Conservation (phyloP, 176 grass and related monocot species). For the Triticum turgidum region DNA sequence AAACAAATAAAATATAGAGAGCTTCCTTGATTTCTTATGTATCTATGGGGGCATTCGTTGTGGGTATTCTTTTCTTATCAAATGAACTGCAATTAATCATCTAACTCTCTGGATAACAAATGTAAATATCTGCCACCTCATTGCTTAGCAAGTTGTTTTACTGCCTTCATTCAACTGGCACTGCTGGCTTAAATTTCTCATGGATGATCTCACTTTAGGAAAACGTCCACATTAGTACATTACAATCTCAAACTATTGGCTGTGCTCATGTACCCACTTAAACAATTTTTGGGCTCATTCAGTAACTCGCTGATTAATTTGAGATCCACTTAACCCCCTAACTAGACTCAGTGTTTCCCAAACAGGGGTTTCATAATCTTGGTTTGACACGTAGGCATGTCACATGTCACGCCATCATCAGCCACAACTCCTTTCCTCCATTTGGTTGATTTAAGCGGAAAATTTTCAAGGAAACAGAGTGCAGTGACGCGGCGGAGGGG, state of each 20-base stretch:
- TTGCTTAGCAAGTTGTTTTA: slow-evolving; percentile 6
- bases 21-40: background rate
- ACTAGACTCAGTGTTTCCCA: background rate
- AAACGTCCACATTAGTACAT: background rate
- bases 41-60: background rate
- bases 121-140: background rate
- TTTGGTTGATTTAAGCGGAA: background rate
- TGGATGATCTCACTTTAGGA: background rate
- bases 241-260: background rate
- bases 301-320: background rate
- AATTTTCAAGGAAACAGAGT: background rate
- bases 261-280: background rate
- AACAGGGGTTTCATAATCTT: background rate
- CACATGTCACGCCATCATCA: background rate
- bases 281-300: background rate
- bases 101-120: background rate
- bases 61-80: background rate
- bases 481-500: background rate
- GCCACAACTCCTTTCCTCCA: background rate
- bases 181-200: background rate
- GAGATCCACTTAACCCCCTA: background rate
- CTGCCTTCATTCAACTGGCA: background rate
- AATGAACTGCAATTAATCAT: background rate
- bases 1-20: background rate
- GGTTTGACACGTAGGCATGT: background rate